phyloP scores from a whole-genome alignment of 257 asterid species.

The Nicotiana otophora region DNA sequence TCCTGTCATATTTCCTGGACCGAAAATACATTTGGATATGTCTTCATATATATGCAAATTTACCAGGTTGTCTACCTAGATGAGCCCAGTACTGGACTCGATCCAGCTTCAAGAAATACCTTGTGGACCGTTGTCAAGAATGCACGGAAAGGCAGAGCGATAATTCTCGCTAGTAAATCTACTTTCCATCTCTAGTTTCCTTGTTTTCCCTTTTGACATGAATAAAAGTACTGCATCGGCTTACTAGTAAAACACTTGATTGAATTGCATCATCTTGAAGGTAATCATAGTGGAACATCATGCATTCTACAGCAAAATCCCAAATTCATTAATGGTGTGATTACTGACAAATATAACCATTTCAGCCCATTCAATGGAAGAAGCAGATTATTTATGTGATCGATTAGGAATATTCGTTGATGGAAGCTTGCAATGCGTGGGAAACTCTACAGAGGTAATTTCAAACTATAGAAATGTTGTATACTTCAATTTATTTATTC shows the following conservation, averaged over 20 bases:
- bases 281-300: not conserved
- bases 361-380: conserved; percentile 99
- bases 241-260: too few relatives aligned
- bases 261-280: not conserved
- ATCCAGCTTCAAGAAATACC: conserved; percentile 94
- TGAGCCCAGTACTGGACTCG: conserved; percentile 96
- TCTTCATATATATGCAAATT: not conserved
- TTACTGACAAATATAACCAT: not conserved
- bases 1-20: not conserved
- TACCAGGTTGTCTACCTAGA: conserved; percentile 94
- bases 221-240: too few relatives aligned
- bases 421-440: conserved; percentile 89
- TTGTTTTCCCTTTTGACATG: not conserved
- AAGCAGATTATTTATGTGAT: conserved; percentile 92
- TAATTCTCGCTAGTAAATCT: conserved; percentile 76
- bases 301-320: not conserved
- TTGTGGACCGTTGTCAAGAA: conserved; percentile 87
- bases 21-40: not conserved
- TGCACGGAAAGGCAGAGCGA: conserved; percentile 85
- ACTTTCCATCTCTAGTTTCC: not conserved
- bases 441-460: conserved; percentile 84
- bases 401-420: conserved; percentile 91
- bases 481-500: not conserved
- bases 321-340: not conserved
- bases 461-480: not conserved